Percentiles rank a stretch among this genome's conserved stretches.
Evolutionary conservation across 805 yeast species (phyloP).

Genomic region (Nakazawaea laoshanensis): DNA sequence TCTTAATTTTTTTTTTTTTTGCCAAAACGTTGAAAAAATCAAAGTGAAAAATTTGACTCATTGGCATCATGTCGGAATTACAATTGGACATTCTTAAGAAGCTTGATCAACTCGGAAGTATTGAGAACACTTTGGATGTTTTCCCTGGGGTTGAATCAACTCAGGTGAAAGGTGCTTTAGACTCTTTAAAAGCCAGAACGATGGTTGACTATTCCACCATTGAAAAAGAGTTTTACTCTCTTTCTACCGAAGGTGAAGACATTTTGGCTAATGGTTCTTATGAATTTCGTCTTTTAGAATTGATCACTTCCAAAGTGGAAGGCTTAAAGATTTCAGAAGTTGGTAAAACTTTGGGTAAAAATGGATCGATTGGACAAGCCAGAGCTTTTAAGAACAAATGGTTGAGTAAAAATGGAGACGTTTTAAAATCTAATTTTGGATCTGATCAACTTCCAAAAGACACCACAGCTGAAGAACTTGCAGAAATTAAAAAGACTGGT

Average conservation of each 20-base stretch:
- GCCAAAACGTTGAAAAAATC: neutral
- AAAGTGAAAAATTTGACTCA: neutral
- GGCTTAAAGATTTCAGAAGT: slow-evolving; percentile 80
- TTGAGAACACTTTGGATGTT: slow-evolving; percentile 58
- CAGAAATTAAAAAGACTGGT: slow-evolving; percentile 48
- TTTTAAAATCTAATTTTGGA: slow-evolving; percentile 50
- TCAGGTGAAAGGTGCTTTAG: slow-evolving; percentile 71
- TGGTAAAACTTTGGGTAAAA: slow-evolving; percentile 60
- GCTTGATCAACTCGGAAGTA: slow-evolving; percentile 44
- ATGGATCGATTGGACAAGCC: slow-evolving; percentile 92
- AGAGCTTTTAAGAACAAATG: slow-evolving; percentile 97
- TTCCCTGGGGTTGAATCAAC: slow-evolving; percentile 63
- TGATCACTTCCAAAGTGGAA: slow-evolving; percentile 65
- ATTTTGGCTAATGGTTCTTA: slow-evolving; percentile 81
- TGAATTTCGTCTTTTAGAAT: slow-evolving; percentile 71
- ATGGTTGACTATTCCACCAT: slow-evolving; percentile 69
- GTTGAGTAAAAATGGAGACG: slow-evolving; percentile 84
- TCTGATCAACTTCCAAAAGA: slow-evolving; percentile 48
- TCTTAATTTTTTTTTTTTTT: too few relatives aligned
- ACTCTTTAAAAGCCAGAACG: slow-evolving; percentile 74
- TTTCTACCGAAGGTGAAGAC: slow-evolving; percentile 77
- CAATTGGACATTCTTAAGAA: slow-evolving; percentile 56
- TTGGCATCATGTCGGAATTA: slow-evolving; percentile 50
- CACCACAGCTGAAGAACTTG: slow-evolving; percentile 56
- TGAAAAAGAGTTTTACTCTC: slow-evolving; percentile 68